Evolutionary conservation across 2,329 filamentous ascomycete genomes (phyloP), one percentile per base, ranked within the genome.

Genomic region (Monilinia aucupariae): DNA sequence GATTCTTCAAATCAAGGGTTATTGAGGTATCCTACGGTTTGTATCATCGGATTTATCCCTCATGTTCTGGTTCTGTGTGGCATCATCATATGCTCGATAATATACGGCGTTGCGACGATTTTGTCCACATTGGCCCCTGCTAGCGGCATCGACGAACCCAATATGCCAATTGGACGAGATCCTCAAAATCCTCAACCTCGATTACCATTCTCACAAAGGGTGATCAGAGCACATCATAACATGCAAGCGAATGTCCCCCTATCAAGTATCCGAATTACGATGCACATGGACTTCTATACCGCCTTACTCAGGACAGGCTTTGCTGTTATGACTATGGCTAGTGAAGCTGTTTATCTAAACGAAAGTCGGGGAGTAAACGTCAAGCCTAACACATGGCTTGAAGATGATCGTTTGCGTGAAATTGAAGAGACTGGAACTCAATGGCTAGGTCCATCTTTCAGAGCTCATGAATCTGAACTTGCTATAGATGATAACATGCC

Each of bases 261-360:
- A 27, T 89, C 89, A 1, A 87, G 89, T 47, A 85, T 97, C 45
- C 85, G 87, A 15, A 84, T 97, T 61, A 90, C 87, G 50, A 86
- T 89, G 79, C 86, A 91, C 62, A 96, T 97, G 80, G 94, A 99
- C 74, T 97, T 97, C 73, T 99, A 97, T 74, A 96, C 92, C 0
- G 90, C 91, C 0, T 79, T 97, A 5, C 81, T 97, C 3, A 87
- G 92, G 64, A 85, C 91, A 43, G 94, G 94, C 0, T 97, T 97
- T 72, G 87, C 87, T 13, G 87, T 93, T 15, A 85, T 97, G 65
- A 96, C 91, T 0, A 93, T 96, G 75, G 94, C 94, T 0, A 96
- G 91, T 70, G 92, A 97, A 75, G 93, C 93, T 4, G 94, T 97
- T 0, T 97, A 96, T 72, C 79, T 99, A 13, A 96, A 97, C 66